Conservation (phyloP, 2,329 filamentous ascomycete genomes). For the Orbilia javanica region DNA sequence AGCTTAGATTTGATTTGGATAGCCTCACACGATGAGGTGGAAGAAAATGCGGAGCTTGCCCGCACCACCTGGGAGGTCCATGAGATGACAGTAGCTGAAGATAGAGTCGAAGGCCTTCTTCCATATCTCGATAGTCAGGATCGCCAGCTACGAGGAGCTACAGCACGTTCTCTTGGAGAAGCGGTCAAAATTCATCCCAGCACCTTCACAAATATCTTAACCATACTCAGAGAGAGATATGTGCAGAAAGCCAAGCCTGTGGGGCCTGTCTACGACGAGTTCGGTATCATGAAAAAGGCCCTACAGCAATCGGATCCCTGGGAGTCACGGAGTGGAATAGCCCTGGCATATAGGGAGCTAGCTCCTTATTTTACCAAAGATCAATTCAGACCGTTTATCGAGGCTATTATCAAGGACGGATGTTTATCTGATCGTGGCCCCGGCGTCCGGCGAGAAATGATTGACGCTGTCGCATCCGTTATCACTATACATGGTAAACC, state of each 20-base stretch:
- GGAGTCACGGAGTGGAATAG: constrained; percentile 91
- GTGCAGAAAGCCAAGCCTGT: constrained; percentile 83
- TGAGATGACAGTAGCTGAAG: constrained; percentile 76
- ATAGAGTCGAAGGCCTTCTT: constrained; percentile 76
- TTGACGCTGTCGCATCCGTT: constrained; percentile 85
- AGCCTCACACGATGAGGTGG: constrained; percentile 88
- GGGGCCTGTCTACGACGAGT: constrained; percentile 86
- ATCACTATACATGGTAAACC: constrained; percentile 84
- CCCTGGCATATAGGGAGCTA: constrained; percentile 86
- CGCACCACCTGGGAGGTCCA: constrained; percentile 96
- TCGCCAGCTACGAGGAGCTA: constrained; percentile 82
- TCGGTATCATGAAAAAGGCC: constrained; percentile 88
- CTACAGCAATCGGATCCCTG: constrained; percentile 88
- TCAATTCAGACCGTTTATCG: constrained; percentile 81
- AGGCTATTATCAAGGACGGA: constrained; percentile 86
- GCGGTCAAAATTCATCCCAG: constrained; percentile 74
- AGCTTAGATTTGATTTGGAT: constrained; percentile 95
- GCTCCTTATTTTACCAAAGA: constrained; percentile 76
- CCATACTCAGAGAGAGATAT: constrained; percentile 78
- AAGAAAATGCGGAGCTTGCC: constrained; percentile 86
- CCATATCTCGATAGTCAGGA: constrained; percentile 85
- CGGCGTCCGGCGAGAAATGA: constrained; percentile 86
- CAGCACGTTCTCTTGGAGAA: constrained; percentile 83
- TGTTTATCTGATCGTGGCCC: constrained; percentile 86
- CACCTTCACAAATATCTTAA: constrained; percentile 74